Base-by-base conservation (phyloP, 2,329 filamentous ascomycete species). In the Trichothecium roseum region DNA sequence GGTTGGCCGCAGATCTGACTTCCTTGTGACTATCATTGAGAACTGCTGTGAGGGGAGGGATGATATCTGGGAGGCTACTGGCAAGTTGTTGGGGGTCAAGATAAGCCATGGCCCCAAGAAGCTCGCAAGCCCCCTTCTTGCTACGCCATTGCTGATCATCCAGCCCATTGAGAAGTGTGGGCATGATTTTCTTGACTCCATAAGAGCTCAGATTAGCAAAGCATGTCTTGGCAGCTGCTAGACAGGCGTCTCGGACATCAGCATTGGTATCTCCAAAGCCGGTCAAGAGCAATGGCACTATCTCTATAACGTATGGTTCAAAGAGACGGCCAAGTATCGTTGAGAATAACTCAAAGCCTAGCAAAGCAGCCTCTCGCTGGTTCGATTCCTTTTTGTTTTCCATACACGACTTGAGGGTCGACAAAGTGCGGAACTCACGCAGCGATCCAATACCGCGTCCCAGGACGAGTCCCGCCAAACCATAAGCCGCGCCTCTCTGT, bases 1-100 rank as follows among this genome's bases (percentile, higher is more conserved):
- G 81, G 60, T 98, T 98, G 7, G 91, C 91, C 16, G 86, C 88
- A 30, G 78, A 68, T 41, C 91, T 78, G 22, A 98, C 91, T 62
- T 98, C 91, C 59, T 98, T 98, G 64, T 98, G 91, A 50, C 85
- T 95, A 64, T 98, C 91, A 47, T 94, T 98, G 39, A 98, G 66
- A 4, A 96, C 91, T 31, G 82, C 79, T 2, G 93, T 96, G 38
- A 98, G 69, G 13, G 93, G 89, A 18, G 93, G 91, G 46, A 98
- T 98, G 47, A 98, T 98, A 38, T 94, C 88, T 3, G 91, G 91
- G 49, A 98, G 65, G 55, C 88, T 96, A 47, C 82, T 73, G 1
- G 91, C 87, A 14, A 98, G 73, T 56, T 98, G 91, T 45, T 95
- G 84, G 7, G 93, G 89, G 55, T 96, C 91, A 22, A 98, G 74